Percentiles rank a stretch among this genome's conserved stretches.
Evolutionary conservation across 2,329 filamentous ascomycete genomes (phyloP).

Genomic region (Colletotrichum musicola): DNA sequence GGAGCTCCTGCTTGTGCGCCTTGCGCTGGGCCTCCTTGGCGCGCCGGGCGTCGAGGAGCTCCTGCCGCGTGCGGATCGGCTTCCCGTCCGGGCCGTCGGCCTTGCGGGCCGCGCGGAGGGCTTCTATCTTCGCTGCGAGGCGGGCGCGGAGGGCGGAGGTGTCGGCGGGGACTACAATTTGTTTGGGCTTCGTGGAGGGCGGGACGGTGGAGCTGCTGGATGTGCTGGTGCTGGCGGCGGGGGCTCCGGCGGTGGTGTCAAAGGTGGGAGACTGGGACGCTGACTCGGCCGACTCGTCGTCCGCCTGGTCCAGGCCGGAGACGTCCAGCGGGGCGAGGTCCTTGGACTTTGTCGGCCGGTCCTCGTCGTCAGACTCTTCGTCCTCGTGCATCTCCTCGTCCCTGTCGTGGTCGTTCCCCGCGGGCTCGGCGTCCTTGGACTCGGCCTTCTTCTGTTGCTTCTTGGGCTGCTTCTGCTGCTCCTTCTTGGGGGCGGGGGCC

Average conservation of each 20-base stretch:
- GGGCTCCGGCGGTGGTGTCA: constrained; percentile 60
- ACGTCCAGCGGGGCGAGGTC: constrained; percentile 44
- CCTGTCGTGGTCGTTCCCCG: constrained; percentile 32
- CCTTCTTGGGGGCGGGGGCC: constrained; percentile 61
- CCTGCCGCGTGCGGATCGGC: constrained; percentile 86
- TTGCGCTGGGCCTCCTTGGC: constrained; percentile 90
- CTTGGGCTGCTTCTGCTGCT: constrained; percentile 52
- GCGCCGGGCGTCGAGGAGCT: constrained; percentile 90
- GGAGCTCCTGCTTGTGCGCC: constrained; percentile 88
- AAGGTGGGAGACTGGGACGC: constrained; percentile 70
- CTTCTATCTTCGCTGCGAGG: constrained; percentile 85
- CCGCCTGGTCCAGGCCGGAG: constrained; percentile 53
- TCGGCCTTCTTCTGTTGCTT: constrained; percentile 48
- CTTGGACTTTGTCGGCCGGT: constrained; percentile 28
- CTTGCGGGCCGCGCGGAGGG: constrained; percentile 86
- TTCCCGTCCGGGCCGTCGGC: constrained; percentile 87
- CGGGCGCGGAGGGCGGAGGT: constrained; percentile 82
- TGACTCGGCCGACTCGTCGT: constrained; percentile 53
- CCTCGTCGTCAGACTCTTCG: constrained; percentile 40
- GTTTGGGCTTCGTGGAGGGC: constrained; percentile 72
- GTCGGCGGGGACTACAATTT: constrained; percentile 76
- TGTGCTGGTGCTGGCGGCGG: constrained; percentile 68
- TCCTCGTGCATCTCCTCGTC: constrained; percentile 36
- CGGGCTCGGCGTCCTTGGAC: constrained; percentile 41
- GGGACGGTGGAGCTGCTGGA: constrained; percentile 77